A percentile compares a stretch with the other conserved stretches of the same genome.
Evolutionary conservation across 192 early-diverging fungal genomes (phyloP).

Genomic region (Coemansia umbellata): DNA sequence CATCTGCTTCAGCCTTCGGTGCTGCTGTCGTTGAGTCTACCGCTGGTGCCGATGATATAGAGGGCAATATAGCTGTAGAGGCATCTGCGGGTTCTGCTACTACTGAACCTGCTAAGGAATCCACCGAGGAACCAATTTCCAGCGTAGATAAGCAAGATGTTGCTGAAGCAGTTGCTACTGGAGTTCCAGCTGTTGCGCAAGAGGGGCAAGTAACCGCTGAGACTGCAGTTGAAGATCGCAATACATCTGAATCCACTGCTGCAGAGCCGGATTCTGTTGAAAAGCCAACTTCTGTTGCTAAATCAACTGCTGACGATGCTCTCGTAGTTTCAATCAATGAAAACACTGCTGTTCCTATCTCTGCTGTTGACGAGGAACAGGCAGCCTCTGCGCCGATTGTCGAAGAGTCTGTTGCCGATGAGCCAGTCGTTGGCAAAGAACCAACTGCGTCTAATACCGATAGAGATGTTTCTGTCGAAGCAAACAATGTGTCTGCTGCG

Average conservation of each 20-base stretch:
- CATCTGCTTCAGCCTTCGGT: not conserved
- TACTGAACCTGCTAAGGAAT: not conserved
- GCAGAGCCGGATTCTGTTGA: not conserved
- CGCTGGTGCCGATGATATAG: not conserved
- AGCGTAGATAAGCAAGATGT: not conserved
- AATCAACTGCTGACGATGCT: not conserved
- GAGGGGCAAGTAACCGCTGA: not conserved
- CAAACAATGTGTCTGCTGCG: not conserved
- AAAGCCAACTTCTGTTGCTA: not conserved
- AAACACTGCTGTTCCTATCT: not conserved
- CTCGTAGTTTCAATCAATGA: not conserved
- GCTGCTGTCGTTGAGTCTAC: not conserved
- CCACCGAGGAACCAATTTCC: not conserved
- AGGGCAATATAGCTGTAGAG: not conserved
- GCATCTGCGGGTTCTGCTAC: not conserved
- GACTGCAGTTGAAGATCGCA: not conserved
- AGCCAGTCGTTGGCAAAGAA: not conserved
- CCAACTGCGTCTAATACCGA: too few relatives aligned
- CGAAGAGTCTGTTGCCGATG: not conserved
- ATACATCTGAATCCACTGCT: not conserved
- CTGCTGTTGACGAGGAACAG: not conserved
- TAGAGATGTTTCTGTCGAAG: not conserved
- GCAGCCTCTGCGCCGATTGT: not conserved
- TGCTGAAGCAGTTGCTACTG: not conserved
- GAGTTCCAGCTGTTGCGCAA: not conserved